phyloP scores from a whole-genome alignment of 2,329 filamentous ascomycete species.

The Calonectria montana region DNA sequence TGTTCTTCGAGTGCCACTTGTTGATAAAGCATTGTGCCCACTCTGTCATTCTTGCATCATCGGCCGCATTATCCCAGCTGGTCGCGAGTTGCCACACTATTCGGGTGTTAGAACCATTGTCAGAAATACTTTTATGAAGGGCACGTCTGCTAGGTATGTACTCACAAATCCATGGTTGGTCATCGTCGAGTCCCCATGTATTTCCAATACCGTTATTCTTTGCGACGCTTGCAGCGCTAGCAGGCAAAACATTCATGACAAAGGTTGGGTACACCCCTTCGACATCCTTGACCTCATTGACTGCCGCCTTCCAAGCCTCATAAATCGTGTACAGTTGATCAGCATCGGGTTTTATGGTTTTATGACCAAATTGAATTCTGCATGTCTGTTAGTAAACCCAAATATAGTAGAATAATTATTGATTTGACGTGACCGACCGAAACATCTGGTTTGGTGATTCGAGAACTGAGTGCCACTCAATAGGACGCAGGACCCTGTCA shows the following conservation, averaged over 20 bases:
- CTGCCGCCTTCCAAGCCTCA: slow-evolving; percentile 47
- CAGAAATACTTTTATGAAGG: neutral
- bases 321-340: slow-evolving; percentile 47
- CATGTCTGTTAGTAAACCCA: neutral
- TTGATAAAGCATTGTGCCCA: slow-evolving; percentile 47
- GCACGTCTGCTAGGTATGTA: neutral
- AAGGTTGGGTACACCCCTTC: slow-evolving; percentile 18
- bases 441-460: slow-evolving; percentile 51
- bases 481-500: slow-evolving; percentile 43
- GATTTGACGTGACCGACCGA: slow-evolving; percentile 35
- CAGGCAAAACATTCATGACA: slow-evolving; percentile 13
- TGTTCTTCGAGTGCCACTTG: slow-evolving; percentile 47
- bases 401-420: neutral
- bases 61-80: slow-evolving; percentile 47
- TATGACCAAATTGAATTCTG: slow-evolving; percentile 44
- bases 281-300: slow-evolving; percentile 38
- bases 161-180: slow-evolving; percentile 17
- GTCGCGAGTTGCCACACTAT: slow-evolving; percentile 54
- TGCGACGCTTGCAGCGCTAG: neutral
- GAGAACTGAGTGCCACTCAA: slow-evolving; percentile 42
- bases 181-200: slow-evolving; percentile 17
- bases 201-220: slow-evolving; percentile 26
- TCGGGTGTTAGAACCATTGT: neutral
- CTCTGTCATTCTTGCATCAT: slow-evolving; percentile 49
- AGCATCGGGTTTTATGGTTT: slow-evolving; percentile 50